These are phyloP conservation scores for Nemania sp. DNA, from an alignment of 2,329 filamentous ascomycete genomes.

Conservation along the genomic window DNA sequence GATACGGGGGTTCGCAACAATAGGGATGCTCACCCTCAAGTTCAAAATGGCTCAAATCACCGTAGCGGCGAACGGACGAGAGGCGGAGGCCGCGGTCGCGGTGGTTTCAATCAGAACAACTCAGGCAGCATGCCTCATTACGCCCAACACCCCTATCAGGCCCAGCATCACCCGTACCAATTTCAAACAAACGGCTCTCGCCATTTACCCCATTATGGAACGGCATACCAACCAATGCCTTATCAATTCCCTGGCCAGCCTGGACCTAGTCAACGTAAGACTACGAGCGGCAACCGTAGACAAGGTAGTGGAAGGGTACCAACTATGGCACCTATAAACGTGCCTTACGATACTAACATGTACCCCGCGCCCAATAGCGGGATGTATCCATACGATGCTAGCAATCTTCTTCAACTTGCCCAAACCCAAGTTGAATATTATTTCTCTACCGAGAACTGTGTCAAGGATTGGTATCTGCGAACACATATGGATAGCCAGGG, in stretches of 20 bases:
- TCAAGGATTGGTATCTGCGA: constrained; percentile 91
- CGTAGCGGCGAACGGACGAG: constrained; percentile 57
- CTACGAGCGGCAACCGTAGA: constrained; percentile 43
- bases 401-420: constrained; percentile 55
- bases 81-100: constrained; percentile 61
- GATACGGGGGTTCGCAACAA: constrained; percentile 39
- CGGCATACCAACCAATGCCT: constrained; percentile 43
- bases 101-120: constrained; percentile 48
- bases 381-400: constrained; percentile 58
- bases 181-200: constrained; percentile 38
- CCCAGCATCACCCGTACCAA: constrained; percentile 39
- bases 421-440: constrained; percentile 83
- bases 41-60: constrained; percentile 41
- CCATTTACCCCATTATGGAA: constrained; percentile 38
- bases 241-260: constrained; percentile 45
- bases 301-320: constrained; percentile 41
- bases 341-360: constrained; percentile 68
- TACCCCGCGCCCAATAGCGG: constrained; percentile 67
- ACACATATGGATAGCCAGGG: constrained; percentile 95
- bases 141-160: constrained; percentile 40
- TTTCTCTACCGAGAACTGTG: constrained; percentile 94
- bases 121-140: constrained; percentile 48
- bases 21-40: constrained; percentile 42
- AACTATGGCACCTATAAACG: constrained; percentile 59
- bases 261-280: constrained; percentile 42